phyloP scores from a whole-genome alignment of 345 rosid genomes.

The Populus alba region DNA sequence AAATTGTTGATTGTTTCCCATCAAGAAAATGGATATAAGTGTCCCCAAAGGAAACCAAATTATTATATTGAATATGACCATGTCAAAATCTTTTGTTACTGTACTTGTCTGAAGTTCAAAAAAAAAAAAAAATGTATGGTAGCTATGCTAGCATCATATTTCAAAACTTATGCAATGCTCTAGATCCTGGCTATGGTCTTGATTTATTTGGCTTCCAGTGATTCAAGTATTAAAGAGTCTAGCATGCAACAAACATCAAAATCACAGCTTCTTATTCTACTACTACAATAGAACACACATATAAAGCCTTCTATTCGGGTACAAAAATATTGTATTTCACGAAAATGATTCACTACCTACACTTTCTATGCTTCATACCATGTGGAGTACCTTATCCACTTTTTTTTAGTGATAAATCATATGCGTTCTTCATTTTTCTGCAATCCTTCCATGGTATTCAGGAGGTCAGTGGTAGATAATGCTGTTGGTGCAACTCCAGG shows the following conservation, averaged over 20 bases:
- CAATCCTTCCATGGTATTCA: conserved; percentile 22
- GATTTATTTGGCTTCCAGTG: background rate
- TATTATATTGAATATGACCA: no score
- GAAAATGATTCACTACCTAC: background rate
- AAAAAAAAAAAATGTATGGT: no score
- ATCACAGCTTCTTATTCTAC: background rate
- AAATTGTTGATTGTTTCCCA: background rate
- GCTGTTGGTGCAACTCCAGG: conserved; percentile 32
- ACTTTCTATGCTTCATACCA: no score
- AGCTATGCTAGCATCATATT: background rate
- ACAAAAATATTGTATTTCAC: background rate
- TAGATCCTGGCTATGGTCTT: background rate
- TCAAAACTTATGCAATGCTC: background rate
- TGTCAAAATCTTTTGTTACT: background rate
- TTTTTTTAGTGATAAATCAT: background rate
- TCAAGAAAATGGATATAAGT: background rate
- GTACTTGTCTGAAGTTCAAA: background rate
- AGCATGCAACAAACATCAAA: background rate
- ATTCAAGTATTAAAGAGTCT: conserved; percentile 2
- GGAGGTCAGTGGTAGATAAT: conserved; percentile 30
- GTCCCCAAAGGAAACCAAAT: background rate
- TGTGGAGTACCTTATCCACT: no score
- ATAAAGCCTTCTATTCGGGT: background rate
- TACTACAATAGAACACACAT: background rate
- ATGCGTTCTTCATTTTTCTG: background rate